A percentile compares a stretch with the other conserved stretches of the same genome.
These are phyloP conservation scores for Phaeodactylum tricornutum DNA, from an alignment of 108 stramenopile species.

Conservation along the genomic window DNA sequence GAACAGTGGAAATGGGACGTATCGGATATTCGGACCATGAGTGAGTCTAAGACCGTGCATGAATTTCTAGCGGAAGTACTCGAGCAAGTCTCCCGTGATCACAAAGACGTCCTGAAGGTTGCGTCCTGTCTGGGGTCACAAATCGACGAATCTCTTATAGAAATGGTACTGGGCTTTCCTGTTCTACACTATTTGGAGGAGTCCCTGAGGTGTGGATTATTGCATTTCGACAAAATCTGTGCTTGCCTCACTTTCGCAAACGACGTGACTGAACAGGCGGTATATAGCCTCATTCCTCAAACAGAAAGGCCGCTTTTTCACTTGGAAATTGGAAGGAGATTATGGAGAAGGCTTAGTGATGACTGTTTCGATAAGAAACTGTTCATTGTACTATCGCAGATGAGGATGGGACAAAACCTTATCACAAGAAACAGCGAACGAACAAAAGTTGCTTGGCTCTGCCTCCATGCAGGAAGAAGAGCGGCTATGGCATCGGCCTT, in stretches of 20 bases:
- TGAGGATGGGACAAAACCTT: conserved; percentile 24
- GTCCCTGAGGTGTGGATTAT: conserved; percentile 5
- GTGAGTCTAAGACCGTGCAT: not conserved
- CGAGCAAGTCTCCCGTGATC: conserved; percentile 7
- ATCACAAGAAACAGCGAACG: conserved; percentile 15
- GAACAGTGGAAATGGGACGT: not conserved
- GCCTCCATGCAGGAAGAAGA: conserved; percentile 31
- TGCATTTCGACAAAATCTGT: conserved; percentile 5
- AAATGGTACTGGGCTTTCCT: conserved; percentile 5
- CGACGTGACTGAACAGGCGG: conserved; percentile 27
- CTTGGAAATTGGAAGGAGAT: conserved; percentile 34
- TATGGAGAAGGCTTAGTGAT: conserved; percentile 20
- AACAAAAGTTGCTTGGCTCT: conserved; percentile 22
- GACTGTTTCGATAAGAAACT: conserved; percentile 22
- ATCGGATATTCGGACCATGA: no score
- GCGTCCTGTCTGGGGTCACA: conserved; percentile 23
- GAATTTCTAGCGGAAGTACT: conserved; percentile 6
- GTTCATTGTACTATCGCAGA: conserved; percentile 32
- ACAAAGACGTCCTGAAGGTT: conserved; percentile 21
- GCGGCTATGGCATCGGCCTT: conserved; percentile 31
- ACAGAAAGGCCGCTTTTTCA: conserved; percentile 23
- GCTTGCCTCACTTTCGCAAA: conserved; percentile 15
- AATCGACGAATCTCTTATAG: conserved; percentile 5
- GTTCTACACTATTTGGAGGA: conserved; percentile 7
- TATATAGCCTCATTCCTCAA: conserved; percentile 29